Conservation (phyloP, 2,329 filamentous ascomycete species). For the Colletotrichum sp. region DNA sequence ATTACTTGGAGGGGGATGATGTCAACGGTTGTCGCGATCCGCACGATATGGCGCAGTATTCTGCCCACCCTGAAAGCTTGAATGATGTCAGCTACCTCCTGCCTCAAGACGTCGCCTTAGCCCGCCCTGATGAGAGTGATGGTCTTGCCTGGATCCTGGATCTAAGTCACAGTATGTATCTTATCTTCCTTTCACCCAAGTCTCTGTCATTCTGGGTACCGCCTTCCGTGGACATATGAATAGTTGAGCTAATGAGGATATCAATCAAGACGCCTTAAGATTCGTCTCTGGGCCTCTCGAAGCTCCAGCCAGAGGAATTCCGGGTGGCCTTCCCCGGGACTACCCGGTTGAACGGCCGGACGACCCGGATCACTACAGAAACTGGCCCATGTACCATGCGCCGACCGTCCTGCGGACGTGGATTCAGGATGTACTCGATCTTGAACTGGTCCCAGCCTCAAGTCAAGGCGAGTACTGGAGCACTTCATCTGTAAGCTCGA, state of each 20-base stretch:
- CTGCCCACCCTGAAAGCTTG: background rate
- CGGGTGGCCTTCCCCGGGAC: background rate
- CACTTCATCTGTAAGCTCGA: background rate
- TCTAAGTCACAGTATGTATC: background rate
- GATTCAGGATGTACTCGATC: background rate
- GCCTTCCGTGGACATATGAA: background rate
- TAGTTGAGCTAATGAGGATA: background rate
- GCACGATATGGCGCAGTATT: background rate
- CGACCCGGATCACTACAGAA: background rate
- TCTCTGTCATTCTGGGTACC: background rate
- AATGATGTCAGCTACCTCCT: conserved; percentile 1
- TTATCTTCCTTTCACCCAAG: background rate
- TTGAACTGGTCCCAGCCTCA: background rate
- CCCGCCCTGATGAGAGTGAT: background rate
- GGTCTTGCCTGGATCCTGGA: conserved; percentile 7
- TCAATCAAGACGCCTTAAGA: background rate
- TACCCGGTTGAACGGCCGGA: background rate
- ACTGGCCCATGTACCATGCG: conserved; percentile 12
- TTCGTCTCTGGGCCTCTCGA: background rate
- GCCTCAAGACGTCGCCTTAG: background rate
- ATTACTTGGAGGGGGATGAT: background rate
- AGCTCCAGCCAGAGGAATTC: background rate
- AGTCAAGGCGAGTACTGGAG: background rate
- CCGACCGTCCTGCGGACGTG: background rate
- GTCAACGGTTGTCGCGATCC: background rate